A percentile compares a stretch with the other conserved stretches of the same genome.
Conservation (phyloP, 306 rosid genomes). For the Chamaecrista fasciculata region DNA sequence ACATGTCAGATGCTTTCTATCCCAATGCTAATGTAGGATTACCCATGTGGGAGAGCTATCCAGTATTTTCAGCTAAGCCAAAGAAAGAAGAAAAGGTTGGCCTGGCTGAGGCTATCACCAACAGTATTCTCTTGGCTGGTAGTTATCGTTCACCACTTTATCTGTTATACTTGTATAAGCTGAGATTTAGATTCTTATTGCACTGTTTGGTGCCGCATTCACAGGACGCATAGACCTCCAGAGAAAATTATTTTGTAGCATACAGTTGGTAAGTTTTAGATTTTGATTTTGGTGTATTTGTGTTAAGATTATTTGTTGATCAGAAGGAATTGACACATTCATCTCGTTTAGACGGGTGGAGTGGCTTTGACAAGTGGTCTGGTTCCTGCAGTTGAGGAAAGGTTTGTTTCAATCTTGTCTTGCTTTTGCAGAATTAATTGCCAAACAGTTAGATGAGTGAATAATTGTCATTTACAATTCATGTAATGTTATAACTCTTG, state of each 20-base stretch:
- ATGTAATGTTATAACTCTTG: neutral
- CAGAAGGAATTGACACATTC: slow-evolving; percentile 33
- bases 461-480: slow-evolving; percentile 17
- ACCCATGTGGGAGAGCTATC: slow-evolving; percentile 91
- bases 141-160: slow-evolving; percentile 18
- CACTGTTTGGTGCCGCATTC: slow-evolving; percentile 32
- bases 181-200: slow-evolving; percentile 26
- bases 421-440: slow-evolving; percentile 10
- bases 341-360: slow-evolving; percentile 73
- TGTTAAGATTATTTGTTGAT: slow-evolving; percentile 26
- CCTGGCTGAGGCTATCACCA: slow-evolving; percentile 88
- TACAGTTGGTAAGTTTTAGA: slow-evolving; percentile 77
- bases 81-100: slow-evolving; percentile 91
- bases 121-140: slow-evolving; percentile 93
- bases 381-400: slow-evolving; percentile 85
- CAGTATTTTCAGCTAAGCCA: slow-evolving; percentile 65
- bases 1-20: slow-evolving; percentile 65
- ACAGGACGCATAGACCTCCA: slow-evolving; percentile 96
- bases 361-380: slow-evolving; percentile 86
- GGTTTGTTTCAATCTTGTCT: slow-evolving; percentile 53
- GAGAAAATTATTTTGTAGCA: slow-evolving; percentile 91
- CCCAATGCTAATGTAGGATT: slow-evolving; percentile 65
- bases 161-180: slow-evolving; percentile 22
- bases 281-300: slow-evolving; percentile 20
- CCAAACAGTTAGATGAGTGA: slow-evolving; percentile 7